Conservation (phyloP, 805 yeast species). For the Kluyveromyces siamensis region DNA sequence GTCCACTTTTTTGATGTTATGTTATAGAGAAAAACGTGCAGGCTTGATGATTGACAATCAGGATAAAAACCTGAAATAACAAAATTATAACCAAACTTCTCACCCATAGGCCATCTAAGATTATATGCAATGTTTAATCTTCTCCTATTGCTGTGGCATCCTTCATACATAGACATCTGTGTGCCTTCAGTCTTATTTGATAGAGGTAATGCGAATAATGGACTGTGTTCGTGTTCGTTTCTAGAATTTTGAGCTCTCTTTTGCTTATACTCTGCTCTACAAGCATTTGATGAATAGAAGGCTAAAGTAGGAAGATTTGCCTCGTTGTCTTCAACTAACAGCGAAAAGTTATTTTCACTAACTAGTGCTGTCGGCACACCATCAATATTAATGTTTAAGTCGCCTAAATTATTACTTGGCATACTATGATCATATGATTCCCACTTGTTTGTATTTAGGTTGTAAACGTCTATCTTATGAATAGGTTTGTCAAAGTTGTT, state of each 20-base stretch:
- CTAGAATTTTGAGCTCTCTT: not conserved
- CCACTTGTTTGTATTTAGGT: conserved; percentile 24
- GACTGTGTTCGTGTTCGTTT: conserved; percentile 10
- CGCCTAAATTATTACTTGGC: conserved; percentile 6
- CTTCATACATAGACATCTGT: conserved; percentile 20
- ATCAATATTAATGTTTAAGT: conserved; percentile 15
- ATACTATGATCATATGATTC: conserved; percentile 13
- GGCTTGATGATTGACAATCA: conserved; percentile 24
- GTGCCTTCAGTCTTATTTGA: conserved; percentile 26
- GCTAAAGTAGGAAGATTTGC: conserved; percentile 23
- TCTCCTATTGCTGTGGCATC: conserved; percentile 15
- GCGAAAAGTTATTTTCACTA: conserved; percentile 17
- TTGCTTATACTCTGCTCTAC: conserved; percentile 5
- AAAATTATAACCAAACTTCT: conserved; percentile 56
- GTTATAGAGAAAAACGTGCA: conserved; percentile 26
- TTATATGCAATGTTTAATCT: conserved; percentile 21
- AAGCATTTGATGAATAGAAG: conserved; percentile 13
- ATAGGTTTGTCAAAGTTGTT: conserved; percentile 26
- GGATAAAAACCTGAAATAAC: conserved; percentile 53
- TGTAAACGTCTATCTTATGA: conserved; percentile 23
- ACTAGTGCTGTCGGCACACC: conserved; percentile 11
- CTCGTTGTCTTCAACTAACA: conserved; percentile 21
- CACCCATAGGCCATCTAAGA: conserved; percentile 49
- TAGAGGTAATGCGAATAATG: conserved; percentile 29
- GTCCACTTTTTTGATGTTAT: conserved; percentile 45